phyloP scores from a whole-genome alignment of 805 yeast genomes.

The Lachancea quebecensis region DNA sequence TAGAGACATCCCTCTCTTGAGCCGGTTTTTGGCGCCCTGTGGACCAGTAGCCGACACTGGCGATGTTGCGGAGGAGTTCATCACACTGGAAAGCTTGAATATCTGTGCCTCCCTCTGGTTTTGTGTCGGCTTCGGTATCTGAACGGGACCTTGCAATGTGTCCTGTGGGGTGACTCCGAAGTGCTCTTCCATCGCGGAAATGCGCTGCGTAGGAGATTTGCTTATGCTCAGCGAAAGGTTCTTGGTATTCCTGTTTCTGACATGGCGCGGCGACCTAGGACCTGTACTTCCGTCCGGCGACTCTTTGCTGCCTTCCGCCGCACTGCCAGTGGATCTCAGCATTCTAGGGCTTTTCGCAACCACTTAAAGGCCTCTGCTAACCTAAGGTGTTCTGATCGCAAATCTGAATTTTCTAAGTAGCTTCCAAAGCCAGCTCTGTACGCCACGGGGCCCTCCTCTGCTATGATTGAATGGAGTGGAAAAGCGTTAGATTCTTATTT shows the following conservation, averaged over 20 bases:
- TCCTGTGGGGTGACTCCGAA: not conserved
- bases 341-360: not conserved
- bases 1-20: slow-evolving; percentile 1
- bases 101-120: slow-evolving; percentile 23
- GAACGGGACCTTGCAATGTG: not conserved
- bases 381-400: too few species aligned
- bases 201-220: slow-evolving; percentile 5
- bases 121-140: not conserved
- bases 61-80: slow-evolving; percentile 7
- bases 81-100: slow-evolving; percentile 11
- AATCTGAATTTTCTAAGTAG: not conserved
- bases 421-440: slow-evolving; percentile 3
- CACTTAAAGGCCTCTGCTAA: too few species aligned
- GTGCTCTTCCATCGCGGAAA: not conserved
- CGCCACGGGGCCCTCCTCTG: not conserved
- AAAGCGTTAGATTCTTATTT: too few species aligned
- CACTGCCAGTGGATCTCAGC: not conserved
- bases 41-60: slow-evolving; percentile 1
- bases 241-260: slow-evolving; percentile 27
- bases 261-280: slow-evolving; percentile 13
- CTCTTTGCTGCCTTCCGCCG: not conserved
- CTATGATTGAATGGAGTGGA: too few species aligned
- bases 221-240: slow-evolving; percentile 21
- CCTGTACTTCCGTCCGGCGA: not conserved
- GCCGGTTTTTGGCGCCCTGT: not conserved